Conservation (phyloP, 179 eudicot species). For the Beta lomatogona region DNA sequence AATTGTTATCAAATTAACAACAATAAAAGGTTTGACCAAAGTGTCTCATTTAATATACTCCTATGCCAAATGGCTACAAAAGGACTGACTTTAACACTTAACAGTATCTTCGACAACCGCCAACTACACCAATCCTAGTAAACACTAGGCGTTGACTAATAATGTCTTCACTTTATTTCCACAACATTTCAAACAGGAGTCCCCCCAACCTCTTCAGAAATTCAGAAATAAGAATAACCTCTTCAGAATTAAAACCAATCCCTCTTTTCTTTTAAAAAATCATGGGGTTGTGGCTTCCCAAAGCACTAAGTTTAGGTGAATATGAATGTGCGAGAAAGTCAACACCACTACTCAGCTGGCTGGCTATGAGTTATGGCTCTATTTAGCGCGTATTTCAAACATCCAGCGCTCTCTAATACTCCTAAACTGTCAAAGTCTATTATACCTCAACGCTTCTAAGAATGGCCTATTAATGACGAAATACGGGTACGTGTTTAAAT, state of each 20-base stretch:
- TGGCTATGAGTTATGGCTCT: conserved; percentile 5
- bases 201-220: not conserved
- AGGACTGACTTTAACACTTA: not conserved
- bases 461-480: not conserved
- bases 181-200: conserved; percentile 1
- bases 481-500: not conserved
- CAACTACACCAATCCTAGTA: conserved; percentile 7
- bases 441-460: not conserved
- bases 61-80: conserved; percentile 17
- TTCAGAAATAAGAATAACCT: not conserved
- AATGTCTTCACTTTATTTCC: not conserved
- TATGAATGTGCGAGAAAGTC: not conserved
- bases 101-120: conserved; percentile 4
- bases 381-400: not conserved
- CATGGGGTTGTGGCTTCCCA: conserved; percentile 13
- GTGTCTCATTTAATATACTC: not conserved
- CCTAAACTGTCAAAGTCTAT: not conserved
- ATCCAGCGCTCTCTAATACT: not conserved
- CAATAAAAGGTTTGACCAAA: conserved; percentile 4
- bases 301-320: not conserved
- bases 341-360: not conserved
- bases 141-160: conserved; percentile 28
- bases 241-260: not conserved
- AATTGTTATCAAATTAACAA: not conserved
- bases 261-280: not conserved